Conservation (phyloP, 768 basidiomycete genomes). For the Dacryopinax spathularia region DNA sequence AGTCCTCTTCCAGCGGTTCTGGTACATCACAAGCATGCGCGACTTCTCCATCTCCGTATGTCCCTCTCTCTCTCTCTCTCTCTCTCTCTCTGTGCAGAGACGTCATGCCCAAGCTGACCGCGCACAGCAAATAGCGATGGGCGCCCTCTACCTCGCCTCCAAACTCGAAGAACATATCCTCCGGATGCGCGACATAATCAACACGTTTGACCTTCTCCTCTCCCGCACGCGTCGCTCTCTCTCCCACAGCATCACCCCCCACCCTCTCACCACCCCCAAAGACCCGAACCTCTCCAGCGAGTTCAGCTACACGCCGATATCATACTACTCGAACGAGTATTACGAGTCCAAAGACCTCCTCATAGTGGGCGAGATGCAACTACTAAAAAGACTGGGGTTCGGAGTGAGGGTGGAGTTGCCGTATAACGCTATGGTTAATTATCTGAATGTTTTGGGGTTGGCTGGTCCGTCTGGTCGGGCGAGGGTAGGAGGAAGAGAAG, state of each 20-base stretch:
- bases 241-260: conserved; percentile 18
- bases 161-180: conserved; percentile 87
- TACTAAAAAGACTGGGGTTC: conserved; percentile 89
- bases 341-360: conserved; percentile 91
- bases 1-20: conserved; percentile 92
- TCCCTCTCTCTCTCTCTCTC: conserved; percentile 10
- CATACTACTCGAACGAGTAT: conserved; percentile 75
- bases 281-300: conserved; percentile 11
- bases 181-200: conserved; percentile 86
- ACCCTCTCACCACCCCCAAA: conserved; percentile 24
- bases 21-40: conserved; percentile 88
- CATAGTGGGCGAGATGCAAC: conserved; percentile 93
- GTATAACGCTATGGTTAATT: conserved; percentile 89
- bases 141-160: conserved; percentile 73
- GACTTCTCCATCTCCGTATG: conserved; percentile 86
- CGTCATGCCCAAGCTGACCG: neutral
- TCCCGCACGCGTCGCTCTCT: conserved; percentile 51
- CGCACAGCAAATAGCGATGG: conserved; percentile 70
- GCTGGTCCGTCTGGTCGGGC: too few species aligned
- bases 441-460: conserved; percentile 79
- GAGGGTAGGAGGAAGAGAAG: too few species aligned
- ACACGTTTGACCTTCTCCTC: conserved; percentile 80
- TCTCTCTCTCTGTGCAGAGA: neutral
- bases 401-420: conserved; percentile 87
- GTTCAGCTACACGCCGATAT: conserved; percentile 68